phyloP scores from a whole-genome alignment of 1,284 basidiomycete genomes.

The Gymnopus androsaceus region DNA sequence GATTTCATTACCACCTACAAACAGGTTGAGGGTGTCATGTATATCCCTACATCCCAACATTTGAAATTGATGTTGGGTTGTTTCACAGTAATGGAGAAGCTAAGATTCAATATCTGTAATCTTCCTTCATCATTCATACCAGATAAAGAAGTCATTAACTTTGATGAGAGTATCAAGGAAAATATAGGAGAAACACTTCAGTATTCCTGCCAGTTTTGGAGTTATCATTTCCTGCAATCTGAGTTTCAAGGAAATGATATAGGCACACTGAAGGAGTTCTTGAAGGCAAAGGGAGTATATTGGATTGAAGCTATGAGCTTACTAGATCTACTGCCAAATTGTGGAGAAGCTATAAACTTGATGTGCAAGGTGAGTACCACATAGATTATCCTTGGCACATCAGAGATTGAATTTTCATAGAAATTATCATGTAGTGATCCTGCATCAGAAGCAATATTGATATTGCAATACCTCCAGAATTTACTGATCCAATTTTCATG shows the following conservation, averaged over 20 bases:
- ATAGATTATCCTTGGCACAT: neutral
- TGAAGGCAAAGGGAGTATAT: conserved; percentile 3
- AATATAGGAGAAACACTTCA: neutral
- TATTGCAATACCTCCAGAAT: neutral
- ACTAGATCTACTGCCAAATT: neutral
- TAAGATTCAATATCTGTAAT: conserved; percentile 10
- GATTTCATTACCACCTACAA: neutral
- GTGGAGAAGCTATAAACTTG: neutral
- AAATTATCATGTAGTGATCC: neutral
- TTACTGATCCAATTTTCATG: neutral
- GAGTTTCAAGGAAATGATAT: neutral
- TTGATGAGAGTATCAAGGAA: neutral
- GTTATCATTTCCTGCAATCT: neutral
- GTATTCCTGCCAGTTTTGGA: conserved; percentile 8
- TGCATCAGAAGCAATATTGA: neutral
- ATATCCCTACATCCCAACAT: neutral
- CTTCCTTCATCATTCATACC: conserved; percentile 3
- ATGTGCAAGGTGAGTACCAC: neutral
- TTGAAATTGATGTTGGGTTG: neutral
- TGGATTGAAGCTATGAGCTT: conserved; percentile 13
- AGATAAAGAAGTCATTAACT: neutral
- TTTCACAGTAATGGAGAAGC: neutral
- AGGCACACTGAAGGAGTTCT: neutral
- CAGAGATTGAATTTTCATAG: neutral
- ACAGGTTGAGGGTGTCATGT: neutral